Conservation (phyloP, 768 basidiomycete genomes). For the Panus rudis region DNA sequence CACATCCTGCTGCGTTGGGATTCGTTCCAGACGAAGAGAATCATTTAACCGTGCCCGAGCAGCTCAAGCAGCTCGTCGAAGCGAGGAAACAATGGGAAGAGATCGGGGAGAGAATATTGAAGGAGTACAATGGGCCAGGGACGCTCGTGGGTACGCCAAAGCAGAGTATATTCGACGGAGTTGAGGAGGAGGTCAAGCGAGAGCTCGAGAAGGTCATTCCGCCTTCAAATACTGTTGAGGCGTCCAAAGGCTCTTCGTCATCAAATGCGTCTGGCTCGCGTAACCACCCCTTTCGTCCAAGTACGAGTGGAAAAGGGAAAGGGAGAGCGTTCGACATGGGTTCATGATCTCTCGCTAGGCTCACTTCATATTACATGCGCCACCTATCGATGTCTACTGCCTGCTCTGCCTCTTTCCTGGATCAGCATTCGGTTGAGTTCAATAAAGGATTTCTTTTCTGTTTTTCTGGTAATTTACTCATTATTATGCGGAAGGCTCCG, state of each 20-base stretch:
- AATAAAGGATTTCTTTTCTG: background rate
- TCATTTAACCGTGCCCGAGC: conserved; percentile 54
- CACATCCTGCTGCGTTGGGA: conserved; percentile 67
- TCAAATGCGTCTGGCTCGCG: background rate
- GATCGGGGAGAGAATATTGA: conserved; percentile 67
- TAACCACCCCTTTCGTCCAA: no score
- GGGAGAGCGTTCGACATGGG: background rate
- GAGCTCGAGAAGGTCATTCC: conserved; percentile 21
- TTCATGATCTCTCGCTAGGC: no score
- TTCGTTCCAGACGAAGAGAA: conserved; percentile 64
- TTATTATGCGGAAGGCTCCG: no score
- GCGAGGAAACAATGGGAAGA: conserved; percentile 77
- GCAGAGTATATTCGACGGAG: conserved; percentile 67
- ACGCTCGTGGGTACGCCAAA: conserved; percentile 73
- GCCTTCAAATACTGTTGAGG: conserved; percentile 5
- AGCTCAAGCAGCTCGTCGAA: conserved; percentile 64
- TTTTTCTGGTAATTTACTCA: conserved; percentile 1
- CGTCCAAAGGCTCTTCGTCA: background rate
- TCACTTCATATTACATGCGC: no score
- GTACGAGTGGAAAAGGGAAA: background rate
- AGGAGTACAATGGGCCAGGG: conserved; percentile 57
- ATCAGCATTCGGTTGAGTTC: background rate
- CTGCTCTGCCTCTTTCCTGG: background rate
- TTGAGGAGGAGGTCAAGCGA: conserved; percentile 55
- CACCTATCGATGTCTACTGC: no score